Evolutionary conservation across 805 yeast genomes (phyloP), one percentile per base, ranked within the genome.

Genomic region (Starmera caribaea): DNA sequence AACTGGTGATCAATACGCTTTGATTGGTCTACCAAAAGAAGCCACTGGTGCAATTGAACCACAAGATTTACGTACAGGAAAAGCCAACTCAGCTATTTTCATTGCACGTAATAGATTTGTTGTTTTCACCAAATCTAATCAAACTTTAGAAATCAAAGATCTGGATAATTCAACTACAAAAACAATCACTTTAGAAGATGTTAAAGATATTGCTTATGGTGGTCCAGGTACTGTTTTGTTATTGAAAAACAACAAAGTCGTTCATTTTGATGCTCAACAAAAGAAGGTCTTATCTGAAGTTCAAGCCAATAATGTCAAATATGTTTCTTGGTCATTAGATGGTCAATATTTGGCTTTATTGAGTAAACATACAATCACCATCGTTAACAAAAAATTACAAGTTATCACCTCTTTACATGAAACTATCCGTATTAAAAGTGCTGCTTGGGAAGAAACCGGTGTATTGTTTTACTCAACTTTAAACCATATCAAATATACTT

Each of bases 21-120:
- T 87, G 48, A 75, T 85, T 44, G 67, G 77, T 7, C 66, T 89
- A 45, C 96, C 97, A 44, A 82, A 82, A 51, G 90, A 86, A 59
- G 82, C 81, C 32, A 76, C 90, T 43, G 96, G 96, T 47, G 95
- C 96, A n/a, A 75, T 87, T 47, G 97, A 89, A 54, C 96, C 97
- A 40, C 71, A 79, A n/a, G 80, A 81, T 45, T 68, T 82, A 37
- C 68, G 82, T 43, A 78, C 76, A 53, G 97, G 96, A 38, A 76
- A 77, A 40, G 96, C 92, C 31, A 77, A 76, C 53, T 78, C 76
- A 60, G 98, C 97, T 13, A 70, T 82, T 44, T 92, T 92, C 60
- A 87, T 94, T 51, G 88, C 97, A 12, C 82, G 98, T 60, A 92
- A 92, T 66, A 74, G 98, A 63, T 92, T 87, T 62, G 94, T 85